Evolutionary conservation across 176 grass and related monocot species (phyloP), one percentile per base, ranked within the genome.

Genomic region (Rhynchospora breviuscula): DNA sequence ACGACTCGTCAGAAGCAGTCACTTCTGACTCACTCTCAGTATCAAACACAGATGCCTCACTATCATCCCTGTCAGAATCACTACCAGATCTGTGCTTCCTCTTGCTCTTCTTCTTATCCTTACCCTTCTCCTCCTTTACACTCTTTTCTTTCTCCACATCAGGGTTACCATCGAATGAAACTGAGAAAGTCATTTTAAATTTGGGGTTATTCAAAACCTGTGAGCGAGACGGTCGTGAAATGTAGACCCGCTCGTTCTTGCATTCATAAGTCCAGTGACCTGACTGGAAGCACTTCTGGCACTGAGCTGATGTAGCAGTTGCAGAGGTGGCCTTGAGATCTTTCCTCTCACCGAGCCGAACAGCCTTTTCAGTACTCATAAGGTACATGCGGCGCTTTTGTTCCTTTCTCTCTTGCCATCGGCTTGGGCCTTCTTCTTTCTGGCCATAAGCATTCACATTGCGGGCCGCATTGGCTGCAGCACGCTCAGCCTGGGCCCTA

Each of bases 301-400:
- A 93, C 62, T 93, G 85, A 18, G 83, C 81, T 84, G 87, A 74
- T 47, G 71, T 63, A 53, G 86, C 83, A 81, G 77, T 26, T 43
- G 77, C 86, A 78, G 80, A 10, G 18, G 61, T 52, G n/a, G 44
- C 19, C 62, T 93, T 93, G 33, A 68, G 59, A 60, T 88, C 89
- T 72, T 90, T 90, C 86, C 87, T 95, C 87, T 89, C 93, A 59
- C 86, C 96, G 61, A 95, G 61, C 74, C 65, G 88, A 0, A 86
- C 91, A 83, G 93, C 88, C 66, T 87, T 93, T 78, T 98, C 89
- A 22, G 88, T 95, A 76, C 93, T 99, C 88, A 90, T 90, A 43
- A 95, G 89, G 84, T 98, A 94, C 92, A 97, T 92, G 77, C 90
- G 87, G 51, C 88, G 86, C 88, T 97, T 97, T 29, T 87, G 91